phyloP scores from a whole-genome alignment of 2,329 filamentous ascomycete genomes.

The Nannizzia gypsea region DNA sequence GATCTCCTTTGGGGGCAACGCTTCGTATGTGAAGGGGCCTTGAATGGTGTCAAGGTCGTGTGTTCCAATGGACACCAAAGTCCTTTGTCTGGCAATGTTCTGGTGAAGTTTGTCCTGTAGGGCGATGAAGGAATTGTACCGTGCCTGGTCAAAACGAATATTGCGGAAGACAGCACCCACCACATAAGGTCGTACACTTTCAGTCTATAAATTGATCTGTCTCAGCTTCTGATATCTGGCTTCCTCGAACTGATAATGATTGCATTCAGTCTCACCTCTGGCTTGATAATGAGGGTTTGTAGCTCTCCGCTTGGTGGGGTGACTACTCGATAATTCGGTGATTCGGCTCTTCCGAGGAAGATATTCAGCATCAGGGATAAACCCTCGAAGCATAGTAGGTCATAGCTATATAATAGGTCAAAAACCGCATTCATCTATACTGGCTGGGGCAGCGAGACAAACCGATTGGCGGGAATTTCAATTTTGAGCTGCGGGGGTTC shows the following conservation, averaged over 20 bases:
- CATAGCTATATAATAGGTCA: constrained; percentile 42
- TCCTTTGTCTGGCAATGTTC: constrained; percentile 85
- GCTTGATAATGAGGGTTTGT: constrained; percentile 67
- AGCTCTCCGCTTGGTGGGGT: constrained; percentile 61
- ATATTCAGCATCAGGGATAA: constrained; percentile 93
- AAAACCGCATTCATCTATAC: constrained; percentile 9
- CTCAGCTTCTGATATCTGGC: constrained; percentile 6
- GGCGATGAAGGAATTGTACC: constrained; percentile 94
- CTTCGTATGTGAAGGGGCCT: constrained; percentile 95
- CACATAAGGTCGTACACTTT: constrained; percentile 72
- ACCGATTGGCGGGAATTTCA: constrained; percentile 91
- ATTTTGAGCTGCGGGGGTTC: constrained; percentile 93
- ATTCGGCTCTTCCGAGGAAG: constrained; percentile 63
- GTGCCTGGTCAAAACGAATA: constrained; percentile 78
- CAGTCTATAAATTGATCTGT: constrained; percentile 41
- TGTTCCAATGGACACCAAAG: constrained; percentile 91
- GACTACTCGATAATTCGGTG: constrained; percentile 69
- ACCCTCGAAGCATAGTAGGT: constrained; percentile 95
- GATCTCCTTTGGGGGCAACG: constrained; percentile 80
- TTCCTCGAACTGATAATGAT: too few relatives aligned
- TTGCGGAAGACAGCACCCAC: constrained; percentile 81
- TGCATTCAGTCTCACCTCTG: constrained; percentile 40
- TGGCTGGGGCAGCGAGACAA: constrained; percentile 29
- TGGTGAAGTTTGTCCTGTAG: constrained; percentile 97
- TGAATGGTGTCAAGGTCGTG: constrained; percentile 90